These are phyloP conservation scores for Coemansia reversa DNA, from an alignment of 192 early-diverging fungal genomes.

Conservation along the genomic window DNA sequence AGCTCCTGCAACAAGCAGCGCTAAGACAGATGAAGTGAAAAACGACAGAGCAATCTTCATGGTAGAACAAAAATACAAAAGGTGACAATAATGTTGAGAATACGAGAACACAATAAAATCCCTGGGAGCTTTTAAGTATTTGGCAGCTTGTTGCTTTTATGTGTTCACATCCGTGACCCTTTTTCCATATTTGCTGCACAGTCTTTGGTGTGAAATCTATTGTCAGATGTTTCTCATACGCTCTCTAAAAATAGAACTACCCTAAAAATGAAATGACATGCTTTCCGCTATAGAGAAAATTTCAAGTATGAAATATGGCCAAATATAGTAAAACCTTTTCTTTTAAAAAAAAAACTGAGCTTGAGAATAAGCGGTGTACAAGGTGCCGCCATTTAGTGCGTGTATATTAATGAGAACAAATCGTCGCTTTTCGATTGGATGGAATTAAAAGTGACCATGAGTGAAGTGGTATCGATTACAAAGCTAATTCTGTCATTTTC, in stretches of 20 bases:
- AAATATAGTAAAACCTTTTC: background rate
- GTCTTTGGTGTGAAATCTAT: background rate
- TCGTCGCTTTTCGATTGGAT: background rate
- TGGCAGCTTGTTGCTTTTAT: background rate
- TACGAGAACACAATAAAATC: background rate
- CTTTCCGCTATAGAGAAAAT: background rate
- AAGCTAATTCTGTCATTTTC: background rate
- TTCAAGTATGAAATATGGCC: too few relatives aligned
- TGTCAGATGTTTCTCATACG: background rate
- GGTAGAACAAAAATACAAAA: background rate
- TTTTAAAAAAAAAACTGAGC: background rate
- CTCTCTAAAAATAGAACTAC: background rate
- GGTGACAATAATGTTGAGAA: background rate
- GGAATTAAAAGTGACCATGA: background rate
- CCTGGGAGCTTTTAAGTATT: background rate
- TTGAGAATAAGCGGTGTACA: too few relatives aligned
- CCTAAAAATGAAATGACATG: background rate
- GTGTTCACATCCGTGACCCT: too few relatives aligned
- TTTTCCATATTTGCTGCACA: too few relatives aligned
- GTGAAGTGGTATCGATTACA: background rate
- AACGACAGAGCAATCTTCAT: conserved; percentile 6
- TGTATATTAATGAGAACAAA: background rate
- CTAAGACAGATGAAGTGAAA: conserved; percentile 1
- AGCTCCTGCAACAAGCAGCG: conserved; percentile 6
- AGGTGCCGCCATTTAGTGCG: background rate